Percentiles rank a stretch among this genome's conserved stretches.
These are phyloP conservation scores for Kokia cookei DNA, from an alignment of 441 rosid species.

Conservation along the genomic window DNA sequence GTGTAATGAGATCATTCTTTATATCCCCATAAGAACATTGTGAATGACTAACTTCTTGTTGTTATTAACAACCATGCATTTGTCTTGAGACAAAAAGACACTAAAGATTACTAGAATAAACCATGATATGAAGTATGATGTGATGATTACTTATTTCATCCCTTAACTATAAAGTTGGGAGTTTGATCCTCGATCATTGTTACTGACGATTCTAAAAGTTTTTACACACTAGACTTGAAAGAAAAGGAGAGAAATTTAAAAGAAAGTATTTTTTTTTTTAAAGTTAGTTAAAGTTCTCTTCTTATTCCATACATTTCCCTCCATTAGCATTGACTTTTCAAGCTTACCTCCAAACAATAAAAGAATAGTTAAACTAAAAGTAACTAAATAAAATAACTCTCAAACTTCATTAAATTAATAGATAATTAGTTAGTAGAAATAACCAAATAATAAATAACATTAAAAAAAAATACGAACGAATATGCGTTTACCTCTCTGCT, in stretches of 20 bases:
- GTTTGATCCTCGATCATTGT: no score
- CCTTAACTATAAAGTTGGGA: no score
- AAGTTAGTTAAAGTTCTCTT: neutral
- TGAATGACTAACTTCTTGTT: no score
- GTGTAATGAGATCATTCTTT: no score
- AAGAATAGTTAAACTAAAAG: neutral
- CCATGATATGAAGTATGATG: no score
- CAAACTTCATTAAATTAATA: neutral
- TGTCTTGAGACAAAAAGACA: no score
- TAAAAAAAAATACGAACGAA: neutral
- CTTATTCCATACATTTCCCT: neutral
- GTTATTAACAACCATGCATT: no score
- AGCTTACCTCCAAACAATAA: neutral
- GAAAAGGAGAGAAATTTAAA: no score
- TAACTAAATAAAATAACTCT: neutral
- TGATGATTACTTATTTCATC: no score
- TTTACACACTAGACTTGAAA: no score
- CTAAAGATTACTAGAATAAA: no score
- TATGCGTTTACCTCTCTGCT: constrained; percentile 2
- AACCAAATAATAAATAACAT: neutral
- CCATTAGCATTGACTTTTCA: neutral
- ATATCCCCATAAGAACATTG: no score
- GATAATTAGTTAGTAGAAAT: neutral
- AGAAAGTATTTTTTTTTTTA: neutral
- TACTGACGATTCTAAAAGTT: rapidly evolving